Conservation (phyloP, 2,329 filamentous ascomycete genomes). For the Pyrenochaeta sp. region DNA sequence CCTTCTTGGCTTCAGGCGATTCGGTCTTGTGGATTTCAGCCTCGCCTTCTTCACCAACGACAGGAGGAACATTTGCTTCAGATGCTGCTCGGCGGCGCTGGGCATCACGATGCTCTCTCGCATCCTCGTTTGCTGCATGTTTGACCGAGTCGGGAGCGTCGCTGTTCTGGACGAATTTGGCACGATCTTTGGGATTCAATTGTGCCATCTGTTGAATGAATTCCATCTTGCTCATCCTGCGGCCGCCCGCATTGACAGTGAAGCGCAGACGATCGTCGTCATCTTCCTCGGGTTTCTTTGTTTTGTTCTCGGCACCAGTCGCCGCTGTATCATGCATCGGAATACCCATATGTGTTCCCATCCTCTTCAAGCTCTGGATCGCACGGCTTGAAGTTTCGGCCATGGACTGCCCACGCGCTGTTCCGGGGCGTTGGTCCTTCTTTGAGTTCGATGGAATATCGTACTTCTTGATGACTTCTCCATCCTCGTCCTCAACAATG, state of each 20-base stretch:
- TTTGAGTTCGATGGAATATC: conserved; percentile 68
- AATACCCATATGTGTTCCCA: conserved; percentile 63
- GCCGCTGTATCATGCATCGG: conserved; percentile 30
- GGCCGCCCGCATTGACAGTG: conserved; percentile 75
- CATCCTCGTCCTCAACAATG: conserved; percentile 86
- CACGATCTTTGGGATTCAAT: conserved; percentile 71
- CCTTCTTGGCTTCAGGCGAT: conserved; percentile 31
- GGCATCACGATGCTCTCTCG: conserved; percentile 44
- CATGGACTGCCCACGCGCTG: conserved; percentile 39
- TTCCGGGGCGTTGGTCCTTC: conserved; percentile 34
- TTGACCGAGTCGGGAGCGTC: conserved; percentile 58
- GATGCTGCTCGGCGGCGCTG: conserved; percentile 36
- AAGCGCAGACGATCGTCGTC: conserved; percentile 79
- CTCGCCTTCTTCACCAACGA: conserved; percentile 43
- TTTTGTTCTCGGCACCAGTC: conserved; percentile 28
- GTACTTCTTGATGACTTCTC: conserved; percentile 86
- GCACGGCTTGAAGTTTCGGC: conserved; percentile 44
- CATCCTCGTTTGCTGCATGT: conserved; percentile 54
- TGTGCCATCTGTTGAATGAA: conserved; percentile 78
- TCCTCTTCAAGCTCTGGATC: conserved; percentile 55
- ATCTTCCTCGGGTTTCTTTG: conserved; percentile 53
- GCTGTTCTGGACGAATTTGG: conserved; percentile 56
- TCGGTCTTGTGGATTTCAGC: conserved; percentile 43
- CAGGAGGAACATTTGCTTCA: conserved; percentile 37
- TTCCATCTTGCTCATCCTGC: conserved; percentile 79